Base-by-base conservation (phyloP, 2,329 filamentous ascomycete species). In the Myrmaecium sp. region DNA sequence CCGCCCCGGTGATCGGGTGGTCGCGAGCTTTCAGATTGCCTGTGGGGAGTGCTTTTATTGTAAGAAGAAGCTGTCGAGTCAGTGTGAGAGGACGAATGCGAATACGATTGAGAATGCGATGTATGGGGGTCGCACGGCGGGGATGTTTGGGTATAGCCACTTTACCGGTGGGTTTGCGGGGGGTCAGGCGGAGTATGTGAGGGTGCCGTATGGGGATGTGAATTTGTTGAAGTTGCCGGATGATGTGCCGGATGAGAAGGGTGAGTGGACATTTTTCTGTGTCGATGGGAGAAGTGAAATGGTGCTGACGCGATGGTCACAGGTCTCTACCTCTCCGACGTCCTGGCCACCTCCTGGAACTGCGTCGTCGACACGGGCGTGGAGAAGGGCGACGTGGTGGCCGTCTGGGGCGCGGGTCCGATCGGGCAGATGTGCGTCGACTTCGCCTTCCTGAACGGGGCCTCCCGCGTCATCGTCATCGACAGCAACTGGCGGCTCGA, bases 121-220 rank as follows among this genome's bases (percentile, higher is more conserved):
- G 71, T 91, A 89, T 43, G 82, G 82, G 8, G 70, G 71, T 2
- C 64, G 71, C 26, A 84, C 80, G 4, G 66, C 78, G 1, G 82
- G 69, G 43, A 59, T 62, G 52, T 66, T 67, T 32, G 63, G 62
- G 2, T 67, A 67, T 46, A 57, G 51, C 8, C 62, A 82, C 43
- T 80, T 92, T 44, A 83, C 78, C 0, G 82, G 81, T 5, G 83
- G 83, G 0, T 92, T 86, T 44, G 80, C 81, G 1, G 81, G 83
- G 25, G 82, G 82, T 0, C 83, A 92, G 51, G 77, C 81, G 4
- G 83, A 92, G 53, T 92, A 82, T 41, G 74, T 84, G 1, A 68
- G 82, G 5, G 80, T 91, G 5, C 81, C 83, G 0, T 67, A 73
- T 16, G 82, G 71, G 15, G 77, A 89, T 39, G 72, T 81, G 32